phyloP scores from a whole-genome alignment of 495 filamentous ascomycete genomes.

The Zalerion maritima region DNA sequence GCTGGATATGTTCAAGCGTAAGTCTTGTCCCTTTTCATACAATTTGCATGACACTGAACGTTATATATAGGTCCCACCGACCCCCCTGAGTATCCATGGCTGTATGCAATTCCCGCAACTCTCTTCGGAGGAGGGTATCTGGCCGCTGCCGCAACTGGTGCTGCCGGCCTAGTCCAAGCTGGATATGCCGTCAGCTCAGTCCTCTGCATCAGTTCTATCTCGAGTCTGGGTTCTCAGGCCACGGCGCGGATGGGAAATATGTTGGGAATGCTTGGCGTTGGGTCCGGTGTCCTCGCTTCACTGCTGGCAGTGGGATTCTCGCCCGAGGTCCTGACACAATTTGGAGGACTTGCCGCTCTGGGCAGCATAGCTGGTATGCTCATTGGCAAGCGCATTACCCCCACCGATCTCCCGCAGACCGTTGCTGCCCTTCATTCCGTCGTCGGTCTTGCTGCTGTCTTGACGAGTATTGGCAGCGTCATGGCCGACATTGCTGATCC shows the following conservation, averaged over 20 bases:
- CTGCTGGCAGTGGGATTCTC: conserved; percentile 64
- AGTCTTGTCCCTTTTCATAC: conserved; percentile 2
- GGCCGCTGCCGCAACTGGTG: conserved; percentile 58
- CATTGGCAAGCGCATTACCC: conserved; percentile 70
- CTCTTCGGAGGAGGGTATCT: conserved; percentile 65
- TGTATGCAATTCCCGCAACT: conserved; percentile 59
- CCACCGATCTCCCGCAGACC: conserved; percentile 68
- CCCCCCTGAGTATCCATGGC: conserved; percentile 69
- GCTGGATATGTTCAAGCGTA: conserved; percentile 80
- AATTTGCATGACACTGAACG: conserved; percentile 8
- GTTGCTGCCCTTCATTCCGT: conserved; percentile 72
- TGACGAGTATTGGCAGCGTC: conserved; percentile 71
- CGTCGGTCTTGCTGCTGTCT: conserved; percentile 64
- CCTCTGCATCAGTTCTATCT: conserved; percentile 60
- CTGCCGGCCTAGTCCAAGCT: conserved; percentile 65
- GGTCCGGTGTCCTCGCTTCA: conserved; percentile 62
- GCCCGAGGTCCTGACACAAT: conserved; percentile 56
- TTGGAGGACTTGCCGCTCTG: conserved; percentile 51
- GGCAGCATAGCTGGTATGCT: conserved; percentile 47
- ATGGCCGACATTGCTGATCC: conserved; percentile 51
- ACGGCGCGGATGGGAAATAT: conserved; percentile 70
- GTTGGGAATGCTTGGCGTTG: conserved; percentile 66
- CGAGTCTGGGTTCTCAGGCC: conserved; percentile 55
- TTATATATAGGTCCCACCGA: conserved; percentile 48
- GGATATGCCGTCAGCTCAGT: conserved; percentile 68